Evolutionary conservation across 1,284 basidiomycete species (phyloP), one percentile per base, ranked within the genome.

Genomic region (Ceratobasidium sp.): DNA sequence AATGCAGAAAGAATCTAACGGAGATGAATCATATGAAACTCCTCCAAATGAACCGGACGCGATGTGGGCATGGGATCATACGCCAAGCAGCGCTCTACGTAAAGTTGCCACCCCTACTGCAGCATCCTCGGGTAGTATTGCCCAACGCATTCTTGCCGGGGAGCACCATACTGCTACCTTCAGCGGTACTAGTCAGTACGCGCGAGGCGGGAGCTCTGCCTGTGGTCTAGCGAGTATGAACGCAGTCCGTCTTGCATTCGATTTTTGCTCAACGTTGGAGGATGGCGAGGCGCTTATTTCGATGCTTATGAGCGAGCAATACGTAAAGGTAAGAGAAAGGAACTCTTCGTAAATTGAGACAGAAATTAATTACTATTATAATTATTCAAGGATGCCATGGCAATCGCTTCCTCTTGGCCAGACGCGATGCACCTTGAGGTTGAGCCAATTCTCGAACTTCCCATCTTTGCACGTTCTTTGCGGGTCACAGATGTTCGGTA

Each of bases 211-310:
- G 0, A 80, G 82, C 41, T 87, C 89, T 36, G 85, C 89, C 5
- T 91, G 89, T 77, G 90, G 89, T n/a, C 83, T 91, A 27, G 89
- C 89, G 6, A 86, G 88, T 1, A 80, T 91, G 79, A 91, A 91
- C 79, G 90, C 89, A 76, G 87, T 87, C 2, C 82, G 88, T 62
- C 78, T 88, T 14, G 81, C 86, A 29, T 84, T 89, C 27, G 59
- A 78, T n/a, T 81, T 81, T 63, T 84, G 84, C 66, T 76, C 79
- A 31, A 79, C 78, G 14, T 83, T 82, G 8, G 63, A 81, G 2
- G 63, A 71, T 41, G 82, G 81, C 29, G 80, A 80, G 44, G 77
- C 76, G 67, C 78, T 89, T 48, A 72, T 89, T 19, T 63, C 79
- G 14, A 78, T 76, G 36, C 57, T 72, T 1, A 44, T 72, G 14